A percentile compares a stretch with the other conserved stretches of the same genome.
Evolutionary conservation across 768 basidiomycete genomes (phyloP).

Genomic region (Rhodotorula sphaerocarpa): DNA sequence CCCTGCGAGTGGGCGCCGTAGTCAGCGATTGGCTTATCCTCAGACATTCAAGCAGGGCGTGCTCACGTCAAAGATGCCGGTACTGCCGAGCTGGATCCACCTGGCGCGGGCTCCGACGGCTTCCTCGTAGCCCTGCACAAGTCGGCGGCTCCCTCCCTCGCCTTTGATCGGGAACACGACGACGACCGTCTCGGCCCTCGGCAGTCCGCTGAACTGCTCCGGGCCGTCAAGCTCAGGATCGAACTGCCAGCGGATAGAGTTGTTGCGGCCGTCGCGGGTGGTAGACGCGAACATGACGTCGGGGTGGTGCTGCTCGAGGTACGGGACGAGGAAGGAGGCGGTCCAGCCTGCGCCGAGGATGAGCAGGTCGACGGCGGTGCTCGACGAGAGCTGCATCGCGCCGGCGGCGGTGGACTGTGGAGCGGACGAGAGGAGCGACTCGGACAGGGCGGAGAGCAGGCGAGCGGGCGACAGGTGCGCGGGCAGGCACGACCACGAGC

Average conservation of each 20-base stretch:
- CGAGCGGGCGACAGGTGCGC: background rate
- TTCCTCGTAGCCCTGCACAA: slow-evolving; percentile 50
- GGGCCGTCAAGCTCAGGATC: slow-evolving; percentile 50
- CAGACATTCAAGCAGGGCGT: slow-evolving; percentile 36
- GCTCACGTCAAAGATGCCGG: slow-evolving; percentile 61
- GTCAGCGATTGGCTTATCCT: background rate
- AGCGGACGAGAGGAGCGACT: slow-evolving; percentile 3
- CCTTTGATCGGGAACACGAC: slow-evolving; percentile 44
- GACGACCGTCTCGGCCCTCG: slow-evolving; percentile 53
- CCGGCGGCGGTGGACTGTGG: background rate
- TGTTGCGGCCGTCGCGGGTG: slow-evolving; percentile 50
- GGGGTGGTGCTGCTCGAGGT: slow-evolving; percentile 43
- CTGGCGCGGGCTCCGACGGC: slow-evolving; percentile 43
- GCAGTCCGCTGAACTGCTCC: slow-evolving; percentile 49
- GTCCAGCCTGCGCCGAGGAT: slow-evolving; percentile 65
- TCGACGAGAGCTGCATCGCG: background rate
- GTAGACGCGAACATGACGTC: slow-evolving; percentile 44
- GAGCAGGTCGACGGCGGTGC: slow-evolving; percentile 49
- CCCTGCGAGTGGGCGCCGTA: slow-evolving; percentile 28
- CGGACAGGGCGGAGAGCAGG: too few relatives aligned
- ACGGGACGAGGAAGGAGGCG: slow-evolving; percentile 55
- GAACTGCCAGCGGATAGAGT: slow-evolving; percentile 54
- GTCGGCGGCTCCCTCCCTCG: slow-evolving; percentile 48
- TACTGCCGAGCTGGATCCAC: slow-evolving; percentile 59
- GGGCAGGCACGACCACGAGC: background rate